Evolutionary conservation across 495 filamentous ascomycete species (phyloP), one percentile per base, ranked within the genome.

Genomic region (Hypoxylon cercidicola): DNA sequence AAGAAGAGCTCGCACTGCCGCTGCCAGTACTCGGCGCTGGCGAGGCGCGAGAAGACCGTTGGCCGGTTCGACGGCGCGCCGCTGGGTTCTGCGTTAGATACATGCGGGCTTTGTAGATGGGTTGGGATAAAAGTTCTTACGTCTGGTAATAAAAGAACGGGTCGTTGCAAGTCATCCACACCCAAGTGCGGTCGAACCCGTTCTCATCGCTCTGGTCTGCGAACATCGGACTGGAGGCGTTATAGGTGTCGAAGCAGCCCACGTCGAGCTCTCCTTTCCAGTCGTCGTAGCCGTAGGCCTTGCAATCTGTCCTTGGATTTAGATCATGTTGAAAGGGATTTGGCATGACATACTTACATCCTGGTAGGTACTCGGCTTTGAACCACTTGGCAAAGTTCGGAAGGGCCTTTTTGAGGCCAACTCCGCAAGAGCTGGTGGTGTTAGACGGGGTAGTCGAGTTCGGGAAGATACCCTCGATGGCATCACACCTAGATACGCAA

Each of bases 151-250:
- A 87, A 58, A 75, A 82, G 46, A 87, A 79, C 0, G 87, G 86
- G 72, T 90, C 84, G 67, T 88, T 89, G 78, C 87, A 88, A 23
- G 84, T 76, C 67, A 89, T 76, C 85, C 84, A 88, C 44, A 77
- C 61, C 86, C 86, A 90, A 57, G 88, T 86, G 13, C 84, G 75
- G 68, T 86, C 73, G 32, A 74, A 64, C 6, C 53, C 50, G 69
- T 88, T 88, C 46, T 30, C 56, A 0, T 79, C 74, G 1, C 74
- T 74, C 12, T 71, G 63, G 60, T 90, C 85, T 11, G 82, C 82
- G 74, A 78, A 89, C 9, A 83, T 59, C 4, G 79, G 76, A 62
- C 78, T 87, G 44, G 76, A 76, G 3, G 80, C 63, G 66, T 90
- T 82, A 62, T 85, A 79, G 5, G 79, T 85, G 70, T 87, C 74